Evolutionary conservation across 2,329 filamentous ascomycete species (phyloP), one percentile per base, ranked within the genome.

Genomic region (Bipolaris bicolor): DNA sequence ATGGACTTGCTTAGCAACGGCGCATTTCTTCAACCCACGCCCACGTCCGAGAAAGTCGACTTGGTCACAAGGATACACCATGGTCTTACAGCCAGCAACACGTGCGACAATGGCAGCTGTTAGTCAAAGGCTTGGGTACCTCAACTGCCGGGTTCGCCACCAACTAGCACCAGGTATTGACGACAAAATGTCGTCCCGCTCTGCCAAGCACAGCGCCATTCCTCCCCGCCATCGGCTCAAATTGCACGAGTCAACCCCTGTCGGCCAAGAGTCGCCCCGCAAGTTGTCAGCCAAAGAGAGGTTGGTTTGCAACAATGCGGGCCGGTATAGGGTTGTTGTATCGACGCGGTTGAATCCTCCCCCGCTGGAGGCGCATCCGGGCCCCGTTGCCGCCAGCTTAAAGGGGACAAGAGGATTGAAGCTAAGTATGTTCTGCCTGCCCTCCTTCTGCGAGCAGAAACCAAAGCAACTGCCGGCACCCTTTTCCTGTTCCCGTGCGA

Each of bases 211-310:
- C 43, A 52, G 60, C 60, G 58, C 54, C 46, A 50, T 63, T 33
- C 20, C 60, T 56, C 59, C 61, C 52, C 55, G 58, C 58, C 61
- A 62, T 59, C 58, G 61, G 62, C 59, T 60, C 60, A 41, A 46
- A 22, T 55, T 60, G 52, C 64, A 61, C 56, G 51, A 62, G 49
- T 57, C 49, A 48, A 63, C 49, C 67, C 68, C 59, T 67, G 69
- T 31, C 58, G 49, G 72, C 72, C 72, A 75, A 75, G 71, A 33
- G 33, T 49, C 53, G 62, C 71, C 71, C 72, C 69, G 67, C 72
- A 71, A 61, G 24, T 47, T 26, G 31, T 57, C 60, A 61, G 58
- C 58, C 65, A 65, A 55, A 57, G 56, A 55, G 40, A 60, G 33
- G 45, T 60, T 64, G 60, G 63, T 66, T 67, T 43, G n/a, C 24